These are phyloP conservation scores for Leccinum arenicola DNA, from an alignment of 768 basidiomycete genomes.

Conservation along the genomic window DNA sequence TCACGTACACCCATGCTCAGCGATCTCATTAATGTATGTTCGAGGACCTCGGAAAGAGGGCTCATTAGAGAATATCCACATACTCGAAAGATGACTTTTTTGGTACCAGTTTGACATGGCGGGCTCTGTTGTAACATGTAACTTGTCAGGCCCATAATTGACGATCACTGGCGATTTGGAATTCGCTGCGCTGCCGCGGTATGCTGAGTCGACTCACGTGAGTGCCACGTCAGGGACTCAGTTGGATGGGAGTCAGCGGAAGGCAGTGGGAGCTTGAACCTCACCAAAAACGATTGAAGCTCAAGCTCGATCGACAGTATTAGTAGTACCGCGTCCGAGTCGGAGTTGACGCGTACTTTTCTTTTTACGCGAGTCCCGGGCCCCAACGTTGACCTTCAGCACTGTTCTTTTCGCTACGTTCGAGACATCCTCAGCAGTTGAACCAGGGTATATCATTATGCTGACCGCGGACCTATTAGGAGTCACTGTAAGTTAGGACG, in stretches of 20 bases:
- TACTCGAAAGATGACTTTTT: not conserved
- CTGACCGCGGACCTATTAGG: not conserved
- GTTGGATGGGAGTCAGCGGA: not conserved
- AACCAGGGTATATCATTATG: not conserved
- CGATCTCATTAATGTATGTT: slow-evolving; percentile 32
- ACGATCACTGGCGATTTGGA: not conserved
- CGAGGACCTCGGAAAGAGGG: slow-evolving; percentile 8
- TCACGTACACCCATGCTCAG: slow-evolving; percentile 27
- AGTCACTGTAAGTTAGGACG: not conserved
- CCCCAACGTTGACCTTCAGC: not conserved
- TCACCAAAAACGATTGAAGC: not conserved
- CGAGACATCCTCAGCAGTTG: not conserved
- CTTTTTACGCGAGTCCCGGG: not conserved
- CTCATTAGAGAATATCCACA: slow-evolving; percentile 15
- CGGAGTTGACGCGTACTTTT: not conserved
- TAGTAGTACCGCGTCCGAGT: no score
- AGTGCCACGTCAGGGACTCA: not conserved
- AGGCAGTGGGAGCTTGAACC: not conserved
- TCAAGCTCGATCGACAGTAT: not conserved
- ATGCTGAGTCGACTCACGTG: not conserved
- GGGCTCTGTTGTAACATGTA: not conserved
- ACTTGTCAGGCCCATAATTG: not conserved
- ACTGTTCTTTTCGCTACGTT: not conserved
- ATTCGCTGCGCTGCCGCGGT: not conserved
- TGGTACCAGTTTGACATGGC: not conserved